phyloP scores from a whole-genome alignment of 306 rosid species.

The Medicago ruthenica region DNA sequence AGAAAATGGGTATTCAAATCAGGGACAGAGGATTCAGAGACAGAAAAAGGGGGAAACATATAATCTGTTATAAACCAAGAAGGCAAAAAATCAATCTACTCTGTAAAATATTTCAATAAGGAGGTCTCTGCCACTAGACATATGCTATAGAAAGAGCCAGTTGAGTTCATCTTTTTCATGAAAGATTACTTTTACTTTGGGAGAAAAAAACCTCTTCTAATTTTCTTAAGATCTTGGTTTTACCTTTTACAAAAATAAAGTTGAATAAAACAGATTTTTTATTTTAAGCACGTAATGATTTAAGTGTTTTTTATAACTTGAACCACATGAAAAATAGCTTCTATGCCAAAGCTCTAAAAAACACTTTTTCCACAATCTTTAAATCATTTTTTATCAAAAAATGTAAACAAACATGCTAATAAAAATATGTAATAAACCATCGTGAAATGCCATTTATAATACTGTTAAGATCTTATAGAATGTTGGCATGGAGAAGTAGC shows the following conservation, averaged over 20 bases:
- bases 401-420: neutral
- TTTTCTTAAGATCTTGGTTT: neutral
- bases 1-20: constrained; percentile 36
- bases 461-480: constrained; percentile 32
- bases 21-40: constrained; percentile 22
- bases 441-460: constrained; percentile 6
- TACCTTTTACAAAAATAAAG: neutral
- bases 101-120: constrained; percentile 12
- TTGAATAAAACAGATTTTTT: neutral
- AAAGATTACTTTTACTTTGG: neutral
- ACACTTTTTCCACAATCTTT: neutral
- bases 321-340: neutral
- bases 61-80: constrained; percentile 18
- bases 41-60: constrained; percentile 25
- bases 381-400: neutral
- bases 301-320: neutral
- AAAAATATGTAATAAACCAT: constrained; percentile 15
- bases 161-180: neutral
- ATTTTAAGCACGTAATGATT: neutral
- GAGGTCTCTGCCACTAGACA: constrained; percentile 6
- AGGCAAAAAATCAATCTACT: constrained; percentile 29
- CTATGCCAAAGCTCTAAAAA: constrained; percentile 9
- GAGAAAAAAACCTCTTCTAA: neutral
- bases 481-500: constrained; percentile 19
- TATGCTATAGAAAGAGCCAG: constrained; percentile 3